phyloP scores from a whole-genome alignment of 2,329 filamentous ascomycete species.

The Clonostachys byssicola region DNA sequence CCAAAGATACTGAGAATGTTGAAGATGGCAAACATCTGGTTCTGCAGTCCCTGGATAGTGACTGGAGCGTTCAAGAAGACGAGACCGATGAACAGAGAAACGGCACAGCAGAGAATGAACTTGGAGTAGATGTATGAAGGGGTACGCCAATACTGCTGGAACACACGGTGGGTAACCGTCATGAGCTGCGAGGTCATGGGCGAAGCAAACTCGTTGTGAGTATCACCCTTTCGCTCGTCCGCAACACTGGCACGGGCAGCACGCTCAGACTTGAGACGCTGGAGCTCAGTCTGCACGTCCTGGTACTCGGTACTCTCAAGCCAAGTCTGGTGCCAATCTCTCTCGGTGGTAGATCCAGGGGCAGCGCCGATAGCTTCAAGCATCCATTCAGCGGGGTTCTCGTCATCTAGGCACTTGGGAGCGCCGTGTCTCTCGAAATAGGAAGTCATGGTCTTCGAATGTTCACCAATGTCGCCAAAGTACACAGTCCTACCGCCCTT shows the following conservation, averaged over 20 bases:
- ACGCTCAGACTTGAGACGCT: constrained; percentile 33
- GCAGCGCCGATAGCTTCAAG: constrained; percentile 35
- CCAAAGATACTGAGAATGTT: constrained; percentile 79
- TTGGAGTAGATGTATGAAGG: constrained; percentile 63
- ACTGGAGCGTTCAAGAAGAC: constrained; percentile 71
- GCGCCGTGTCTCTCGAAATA: constrained; percentile 64
- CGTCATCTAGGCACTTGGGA: constrained; percentile 44
- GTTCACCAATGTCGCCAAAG: constrained; percentile 57
- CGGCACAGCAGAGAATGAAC: constrained; percentile 16
- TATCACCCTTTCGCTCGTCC: constrained; percentile 41
- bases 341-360: constrained; percentile 58
- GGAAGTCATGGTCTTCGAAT: constrained; percentile 45
- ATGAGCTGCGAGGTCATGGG: constrained; percentile 25
- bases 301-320: constrained; percentile 37
- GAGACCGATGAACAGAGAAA: constrained; percentile 76
- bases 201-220: constrained; percentile 40
- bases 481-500: constrained; percentile 60
- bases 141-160: constrained; percentile 26
- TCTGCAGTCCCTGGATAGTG: constrained; percentile 74
- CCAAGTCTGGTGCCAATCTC: constrained; percentile 57
- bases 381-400: constrained; percentile 71
- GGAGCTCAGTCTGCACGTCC: constrained; percentile 31
- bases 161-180: constrained; percentile 26
- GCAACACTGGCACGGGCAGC: constrained; percentile 49
- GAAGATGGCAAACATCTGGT: constrained; percentile 84